Evolutionary conservation across 2,329 filamentous ascomycete genomes (phyloP).

Genomic region (Xylariaceae sp.): DNA sequence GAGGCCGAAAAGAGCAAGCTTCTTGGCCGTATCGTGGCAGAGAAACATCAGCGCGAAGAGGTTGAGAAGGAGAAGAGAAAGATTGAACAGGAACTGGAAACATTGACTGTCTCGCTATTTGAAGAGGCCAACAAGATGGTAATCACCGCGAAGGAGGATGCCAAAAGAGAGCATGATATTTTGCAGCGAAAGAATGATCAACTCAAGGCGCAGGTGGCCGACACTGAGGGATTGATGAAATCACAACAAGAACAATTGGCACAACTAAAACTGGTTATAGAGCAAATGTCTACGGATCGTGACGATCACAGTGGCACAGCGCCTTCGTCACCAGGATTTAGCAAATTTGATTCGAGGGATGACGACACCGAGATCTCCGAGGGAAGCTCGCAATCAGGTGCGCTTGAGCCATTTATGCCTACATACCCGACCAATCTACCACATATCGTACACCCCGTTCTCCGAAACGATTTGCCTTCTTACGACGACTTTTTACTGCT

Average conservation of each 20-base stretch:
- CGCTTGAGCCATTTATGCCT: slow-evolving; percentile 45
- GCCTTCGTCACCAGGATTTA: slow-evolving; percentile 75
- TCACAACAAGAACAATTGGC: slow-evolving; percentile 91
- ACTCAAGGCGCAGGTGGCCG: slow-evolving; percentile 76
- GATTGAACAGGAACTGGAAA: slow-evolving; percentile 90
- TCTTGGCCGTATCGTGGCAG: slow-evolving; percentile 57
- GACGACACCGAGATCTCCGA: slow-evolving; percentile 39
- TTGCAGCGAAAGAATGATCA: slow-evolving; percentile 84
- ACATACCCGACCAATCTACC: slow-evolving; percentile 69
- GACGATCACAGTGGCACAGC: slow-evolving; percentile 73
- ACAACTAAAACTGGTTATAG: slow-evolving; percentile 89
- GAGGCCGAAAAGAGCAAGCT: slow-evolving; percentile 66
- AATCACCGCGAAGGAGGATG: slow-evolving; percentile 82
- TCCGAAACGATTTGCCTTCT: slow-evolving; percentile 74
- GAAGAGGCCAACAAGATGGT: slow-evolving; percentile 99
- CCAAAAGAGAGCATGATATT: slow-evolving; percentile 76
- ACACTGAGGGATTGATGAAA: slow-evolving; percentile 78
- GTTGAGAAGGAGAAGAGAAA: slow-evolving; percentile 77
- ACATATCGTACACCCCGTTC: slow-evolving; percentile 76
- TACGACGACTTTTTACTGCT: slow-evolving; percentile 85
- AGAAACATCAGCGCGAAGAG: slow-evolving; percentile 60
- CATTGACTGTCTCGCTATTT: slow-evolving; percentile 86
- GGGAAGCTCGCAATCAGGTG: slow-evolving; percentile 33
- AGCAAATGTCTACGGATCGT: slow-evolving; percentile 70
- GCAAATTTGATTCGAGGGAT: slow-evolving; percentile 60